Conservation (phyloP, 176 grass and related monocot species). For the Carex kokanica region DNA sequence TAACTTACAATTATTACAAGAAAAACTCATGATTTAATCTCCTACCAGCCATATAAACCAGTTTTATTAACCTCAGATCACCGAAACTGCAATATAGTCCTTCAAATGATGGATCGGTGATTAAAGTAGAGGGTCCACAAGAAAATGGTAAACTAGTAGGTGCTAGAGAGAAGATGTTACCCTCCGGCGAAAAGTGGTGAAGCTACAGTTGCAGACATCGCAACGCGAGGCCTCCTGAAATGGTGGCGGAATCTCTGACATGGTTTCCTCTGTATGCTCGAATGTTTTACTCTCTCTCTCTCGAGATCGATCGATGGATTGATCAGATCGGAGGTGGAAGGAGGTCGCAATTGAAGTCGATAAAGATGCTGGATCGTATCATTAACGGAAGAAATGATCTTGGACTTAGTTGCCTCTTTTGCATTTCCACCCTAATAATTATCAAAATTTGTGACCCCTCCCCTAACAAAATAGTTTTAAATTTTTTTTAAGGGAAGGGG, state of each 20-base stretch:
- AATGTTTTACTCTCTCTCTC: background rate
- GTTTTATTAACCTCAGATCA: background rate
- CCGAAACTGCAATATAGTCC: background rate
- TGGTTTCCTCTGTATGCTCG: background rate
- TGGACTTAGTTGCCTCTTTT: background rate
- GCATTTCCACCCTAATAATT: background rate
- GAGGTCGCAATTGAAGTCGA: conserved; percentile 3
- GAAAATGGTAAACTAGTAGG: background rate
- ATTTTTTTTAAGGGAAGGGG: no score
- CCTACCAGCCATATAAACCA: background rate
- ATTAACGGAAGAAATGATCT: background rate
- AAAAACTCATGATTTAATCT: background rate
- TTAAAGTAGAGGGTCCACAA: background rate
- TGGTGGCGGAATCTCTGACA: conserved; percentile 64
- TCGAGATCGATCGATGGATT: background rate
- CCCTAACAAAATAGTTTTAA: no score
- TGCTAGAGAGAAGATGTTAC: conserved; percentile 28
- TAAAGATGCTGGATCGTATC: background rate
- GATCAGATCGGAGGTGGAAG: conserved; percentile 18
- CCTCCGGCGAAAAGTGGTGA: conserved; percentile 91
- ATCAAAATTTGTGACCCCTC: background rate
- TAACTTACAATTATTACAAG: background rate
- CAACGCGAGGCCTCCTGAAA: conserved; percentile 92
- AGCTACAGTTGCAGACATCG: conserved; percentile 89
- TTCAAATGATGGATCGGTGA: background rate